A percentile compares a stretch with the other conserved stretches of the same genome.
Conservation (phyloP, 2,329 filamentous ascomycete genomes). For the Pyrenochaeta sp. region DNA sequence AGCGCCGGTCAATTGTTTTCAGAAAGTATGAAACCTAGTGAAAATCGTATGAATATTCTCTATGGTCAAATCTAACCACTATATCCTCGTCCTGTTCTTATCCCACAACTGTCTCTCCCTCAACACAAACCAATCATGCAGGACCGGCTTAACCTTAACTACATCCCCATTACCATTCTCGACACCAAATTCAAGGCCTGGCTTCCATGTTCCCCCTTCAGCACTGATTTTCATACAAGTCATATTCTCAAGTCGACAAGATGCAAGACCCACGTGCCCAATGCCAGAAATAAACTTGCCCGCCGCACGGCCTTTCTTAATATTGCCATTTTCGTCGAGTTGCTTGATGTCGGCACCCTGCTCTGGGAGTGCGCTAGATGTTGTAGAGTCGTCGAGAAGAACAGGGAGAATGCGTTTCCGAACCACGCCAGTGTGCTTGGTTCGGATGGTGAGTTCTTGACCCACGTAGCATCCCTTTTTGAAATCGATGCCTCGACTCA, state of each 20-base stretch:
- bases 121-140: conserved; percentile 75
- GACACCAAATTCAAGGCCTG: conserved; percentile 60
- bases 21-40: too few relatives aligned
- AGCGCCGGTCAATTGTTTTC: too few relatives aligned
- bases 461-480: conserved; percentile 97
- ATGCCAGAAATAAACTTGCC: conserved; percentile 82
- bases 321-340: conserved; percentile 51
- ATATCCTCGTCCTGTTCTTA: conserved; percentile 29
- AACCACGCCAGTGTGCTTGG: conserved; percentile 91
- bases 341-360: conserved; percentile 62
- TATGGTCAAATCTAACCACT: not conserved
- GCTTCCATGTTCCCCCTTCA: conserved; percentile 66
- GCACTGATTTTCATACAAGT: conserved; percentile 78
- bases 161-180: conserved; percentile 19
- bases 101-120: conserved; percentile 46
- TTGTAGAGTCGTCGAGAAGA: conserved; percentile 64
- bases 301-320: conserved; percentile 67
- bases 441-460: conserved; percentile 95
- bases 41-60: too few relatives aligned
- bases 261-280: conserved; percentile 84
- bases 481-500: conserved; percentile 87
- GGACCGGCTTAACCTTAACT: conserved; percentile 66
- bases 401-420: conserved; percentile 88
- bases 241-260: conserved; percentile 92
- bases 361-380: conserved; percentile 45